Evolutionary conservation across 441 rosid genomes (phyloP).

Genomic region (Populus tomentosa): DNA sequence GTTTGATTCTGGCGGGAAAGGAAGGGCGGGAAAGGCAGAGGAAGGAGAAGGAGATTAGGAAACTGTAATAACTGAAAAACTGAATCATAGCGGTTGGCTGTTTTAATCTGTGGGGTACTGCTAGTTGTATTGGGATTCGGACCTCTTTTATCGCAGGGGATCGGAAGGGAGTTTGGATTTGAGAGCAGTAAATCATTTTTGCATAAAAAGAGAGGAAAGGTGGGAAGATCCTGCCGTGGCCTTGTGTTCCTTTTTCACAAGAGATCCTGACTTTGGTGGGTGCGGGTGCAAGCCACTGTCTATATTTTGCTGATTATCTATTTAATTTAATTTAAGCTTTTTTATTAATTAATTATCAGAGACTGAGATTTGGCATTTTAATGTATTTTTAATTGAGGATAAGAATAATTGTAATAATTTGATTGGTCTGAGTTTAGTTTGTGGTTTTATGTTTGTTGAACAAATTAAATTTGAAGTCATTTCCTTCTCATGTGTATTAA

Average conservation of each 20-base stretch:
- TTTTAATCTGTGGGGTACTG: neutral
- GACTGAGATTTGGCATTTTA: neutral
- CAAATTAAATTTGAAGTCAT: constrained; percentile 26
- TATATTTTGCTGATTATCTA: neutral
- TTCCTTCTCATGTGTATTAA: neutral
- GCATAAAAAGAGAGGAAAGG: constrained; percentile 21
- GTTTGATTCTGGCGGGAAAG: constrained; percentile 40
- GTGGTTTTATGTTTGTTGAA: constrained; percentile 40
- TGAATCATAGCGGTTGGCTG: constrained; percentile 23
- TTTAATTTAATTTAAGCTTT: neutral
- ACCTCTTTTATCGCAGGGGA: neutral
- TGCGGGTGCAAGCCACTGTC: constrained; percentile 35
- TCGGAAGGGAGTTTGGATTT: neutral
- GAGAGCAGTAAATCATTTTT: neutral
- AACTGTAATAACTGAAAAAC: constrained; percentile 23
- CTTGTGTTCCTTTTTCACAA: constrained; percentile 17
- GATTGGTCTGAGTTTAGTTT: constrained; percentile 28
- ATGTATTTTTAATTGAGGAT: neutral
- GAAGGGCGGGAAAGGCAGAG: constrained; percentile 30
- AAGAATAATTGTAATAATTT: neutral
- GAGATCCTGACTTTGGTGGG: constrained; percentile 38
- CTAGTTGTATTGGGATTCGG: constrained; percentile 1
- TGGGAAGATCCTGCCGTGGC: constrained; percentile 44
- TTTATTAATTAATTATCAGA: neutral
- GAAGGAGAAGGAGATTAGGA: constrained; percentile 25